Base-by-base conservation (phyloP, 2,329 filamentous ascomycete species). In the Metarhizium humberi region DNA sequence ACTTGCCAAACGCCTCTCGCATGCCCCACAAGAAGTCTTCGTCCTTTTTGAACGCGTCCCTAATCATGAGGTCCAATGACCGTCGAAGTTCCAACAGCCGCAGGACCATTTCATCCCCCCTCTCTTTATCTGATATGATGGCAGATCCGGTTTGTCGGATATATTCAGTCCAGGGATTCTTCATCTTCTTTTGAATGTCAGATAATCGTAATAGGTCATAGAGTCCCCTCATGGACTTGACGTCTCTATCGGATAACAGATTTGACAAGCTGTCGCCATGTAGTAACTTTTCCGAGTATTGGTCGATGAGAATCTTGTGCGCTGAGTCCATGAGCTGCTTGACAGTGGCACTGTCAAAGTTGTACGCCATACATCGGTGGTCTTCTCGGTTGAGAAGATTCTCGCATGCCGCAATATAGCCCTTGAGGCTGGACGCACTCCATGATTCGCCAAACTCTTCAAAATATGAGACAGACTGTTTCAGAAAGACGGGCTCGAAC, bases 51-150 rank as follows among this genome's bases (percentile, higher is more conserved):
- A 99, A 96, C 0, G 90, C 85, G 51, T 86, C 81, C 45, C 84
- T 81, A 67, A 90, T 87, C 62, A 92, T 84, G 45, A 84, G 73
- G 65, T 96, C 91, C 8, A 96, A 75, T 36, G 85, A 82, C 50
- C 84, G 81, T 67, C 96, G 92, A 61, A 99, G 81, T 30, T 87
- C 82, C 10, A 99, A 76, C 4, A 99, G 75, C 38, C 88, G 83
- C 5, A 90, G 73, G 1, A 99, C 85, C 92, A 99, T 97, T 51
- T 91, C 84, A 18, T 91, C 85, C 50, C 87, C 85, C 42, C 86
- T 83, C 38, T 86, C 82, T 51, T 86, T 86, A 65, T 96, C 89
- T 57, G 88, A 85, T 5, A 97, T 86, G 56, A 99, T 92, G 2
- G 70, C 72, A 0, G 85, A 81, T 0, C 94, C 94, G 4, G 89